Conservation (phyloP, 805 yeast genomes). For the Suhomyces kilbournensis region DNA sequence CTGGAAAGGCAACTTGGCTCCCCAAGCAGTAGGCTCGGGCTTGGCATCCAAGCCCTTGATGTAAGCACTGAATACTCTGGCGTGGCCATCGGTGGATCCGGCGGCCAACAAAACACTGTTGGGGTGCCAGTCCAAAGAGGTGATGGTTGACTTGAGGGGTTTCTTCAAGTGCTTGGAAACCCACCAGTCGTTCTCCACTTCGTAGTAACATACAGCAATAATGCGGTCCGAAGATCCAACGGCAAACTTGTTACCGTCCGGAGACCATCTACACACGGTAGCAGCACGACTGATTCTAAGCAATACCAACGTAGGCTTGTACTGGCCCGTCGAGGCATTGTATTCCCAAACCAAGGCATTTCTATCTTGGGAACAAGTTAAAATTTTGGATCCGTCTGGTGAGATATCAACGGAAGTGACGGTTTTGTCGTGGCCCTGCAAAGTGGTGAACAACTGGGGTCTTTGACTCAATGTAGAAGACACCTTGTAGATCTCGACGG, state of each 20-base stretch:
- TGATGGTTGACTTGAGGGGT: constrained; percentile 85
- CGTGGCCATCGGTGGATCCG: constrained; percentile 93
- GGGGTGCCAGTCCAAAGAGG: constrained; percentile 88
- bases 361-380: constrained; percentile 96
- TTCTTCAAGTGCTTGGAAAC: constrained; percentile 95
- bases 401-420: constrained; percentile 95
- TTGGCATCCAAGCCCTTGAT: constrained; percentile 84
- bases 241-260: constrained; percentile 91
- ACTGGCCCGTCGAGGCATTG: constrained; percentile 54
- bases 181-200: constrained; percentile 99
- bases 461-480: constrained; percentile 32
- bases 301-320: constrained; percentile 86
- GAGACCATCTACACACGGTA: constrained; percentile 92
- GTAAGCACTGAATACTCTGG: constrained; percentile 83
- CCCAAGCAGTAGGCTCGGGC: constrained; percentile 86
- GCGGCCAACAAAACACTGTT: constrained; percentile 83
- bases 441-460: constrained; percentile 62
- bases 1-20: constrained; percentile 90
- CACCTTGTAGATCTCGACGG: constrained; percentile 70
- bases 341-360: constrained; percentile 94
- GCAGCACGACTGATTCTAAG: constrained; percentile 95
- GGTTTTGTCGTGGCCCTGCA: constrained; percentile 86
- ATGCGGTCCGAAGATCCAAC: constrained; percentile 95
- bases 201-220: constrained; percentile 94
- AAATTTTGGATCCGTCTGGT: constrained; percentile 73